Conservation (phyloP, 1,284 basidiomycete genomes). For the Mycosarcoma mackinlayi region DNA sequence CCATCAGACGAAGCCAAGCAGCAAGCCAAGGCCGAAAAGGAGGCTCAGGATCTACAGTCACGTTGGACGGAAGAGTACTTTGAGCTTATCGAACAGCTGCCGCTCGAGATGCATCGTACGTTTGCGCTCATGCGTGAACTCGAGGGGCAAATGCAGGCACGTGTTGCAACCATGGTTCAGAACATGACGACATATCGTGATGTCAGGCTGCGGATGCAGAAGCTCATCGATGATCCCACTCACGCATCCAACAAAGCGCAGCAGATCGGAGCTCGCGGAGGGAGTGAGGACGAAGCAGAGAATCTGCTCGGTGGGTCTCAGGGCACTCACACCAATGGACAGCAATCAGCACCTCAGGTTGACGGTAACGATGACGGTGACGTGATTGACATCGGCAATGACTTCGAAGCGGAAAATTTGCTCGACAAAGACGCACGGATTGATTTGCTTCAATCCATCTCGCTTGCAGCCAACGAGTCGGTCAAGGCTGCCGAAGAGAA, state of each 20-base stretch:
- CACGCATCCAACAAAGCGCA: neutral
- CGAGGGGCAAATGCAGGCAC: constrained; percentile 76
- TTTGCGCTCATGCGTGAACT: constrained; percentile 83
- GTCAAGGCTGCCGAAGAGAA: constrained; percentile 71
- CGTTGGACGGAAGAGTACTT: constrained; percentile 66
- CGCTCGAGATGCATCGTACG: constrained; percentile 82
- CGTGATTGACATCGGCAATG: too few relatives aligned
- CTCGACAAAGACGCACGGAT: constrained; percentile 18
- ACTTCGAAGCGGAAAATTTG: neutral
- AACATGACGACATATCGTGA: constrained; percentile 37
- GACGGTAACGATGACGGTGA: neutral
- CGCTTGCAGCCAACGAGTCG: constrained; percentile 38
- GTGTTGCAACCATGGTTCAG: constrained; percentile 20
- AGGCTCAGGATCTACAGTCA: constrained; percentile 46
- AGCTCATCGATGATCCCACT: constrained; percentile 5
- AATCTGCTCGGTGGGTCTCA: constrained; percentile 31
- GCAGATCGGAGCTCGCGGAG: neutral
- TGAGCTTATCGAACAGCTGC: constrained; percentile 81
- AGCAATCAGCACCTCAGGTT: neutral
- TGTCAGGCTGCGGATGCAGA: constrained; percentile 23
- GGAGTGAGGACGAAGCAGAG: constrained; percentile 44
- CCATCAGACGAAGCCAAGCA: constrained; percentile 38
- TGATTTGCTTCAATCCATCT: constrained; percentile 27
- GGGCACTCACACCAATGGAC: neutral
- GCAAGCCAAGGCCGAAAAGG: constrained; percentile 25